Percentiles rank a stretch among this genome's conserved stretches.
Conservation (phyloP, 2,329 filamentous ascomycete species). For the Pyricularia sp. region DNA sequence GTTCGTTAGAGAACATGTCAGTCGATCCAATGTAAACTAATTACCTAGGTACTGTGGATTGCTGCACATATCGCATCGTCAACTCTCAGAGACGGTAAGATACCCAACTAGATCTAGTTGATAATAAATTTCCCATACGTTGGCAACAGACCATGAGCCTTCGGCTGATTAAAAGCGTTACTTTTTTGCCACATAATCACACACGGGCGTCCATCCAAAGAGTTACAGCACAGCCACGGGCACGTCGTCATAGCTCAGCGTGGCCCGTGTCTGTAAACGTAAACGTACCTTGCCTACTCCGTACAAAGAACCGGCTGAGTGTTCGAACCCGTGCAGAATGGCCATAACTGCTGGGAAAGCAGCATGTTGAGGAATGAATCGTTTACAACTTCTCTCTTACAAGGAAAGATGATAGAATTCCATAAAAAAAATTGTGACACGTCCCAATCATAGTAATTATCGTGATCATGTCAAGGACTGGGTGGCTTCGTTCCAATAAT, state of each 20-base stretch:
- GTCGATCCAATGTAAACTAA: not conserved
- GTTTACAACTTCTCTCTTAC: not conserved
- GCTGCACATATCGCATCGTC: not conserved
- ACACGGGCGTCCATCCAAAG: not conserved
- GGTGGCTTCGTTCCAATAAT: not conserved
- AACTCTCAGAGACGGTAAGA: not conserved
- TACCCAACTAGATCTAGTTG: too few species aligned
- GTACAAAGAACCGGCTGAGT: not conserved
- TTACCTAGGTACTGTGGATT: not conserved
- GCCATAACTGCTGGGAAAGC: not conserved
- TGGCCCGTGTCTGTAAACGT: not conserved
- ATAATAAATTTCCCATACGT: not conserved
- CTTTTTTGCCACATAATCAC: not conserved
- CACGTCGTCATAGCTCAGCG: not conserved
- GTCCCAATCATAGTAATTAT: not conserved
- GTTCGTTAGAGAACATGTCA: not conserved
- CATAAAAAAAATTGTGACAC: not conserved
- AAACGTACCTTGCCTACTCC: too few species aligned
- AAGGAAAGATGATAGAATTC: not conserved
- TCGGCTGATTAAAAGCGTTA: not conserved
- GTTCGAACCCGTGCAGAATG: not conserved
- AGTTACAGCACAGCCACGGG: not conserved
- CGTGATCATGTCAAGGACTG: not conserved
- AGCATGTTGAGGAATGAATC: not conserved
- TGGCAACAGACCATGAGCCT: not conserved